Conservation (phyloP, 441 rosid genomes). For the Jatropha multifida region DNA sequence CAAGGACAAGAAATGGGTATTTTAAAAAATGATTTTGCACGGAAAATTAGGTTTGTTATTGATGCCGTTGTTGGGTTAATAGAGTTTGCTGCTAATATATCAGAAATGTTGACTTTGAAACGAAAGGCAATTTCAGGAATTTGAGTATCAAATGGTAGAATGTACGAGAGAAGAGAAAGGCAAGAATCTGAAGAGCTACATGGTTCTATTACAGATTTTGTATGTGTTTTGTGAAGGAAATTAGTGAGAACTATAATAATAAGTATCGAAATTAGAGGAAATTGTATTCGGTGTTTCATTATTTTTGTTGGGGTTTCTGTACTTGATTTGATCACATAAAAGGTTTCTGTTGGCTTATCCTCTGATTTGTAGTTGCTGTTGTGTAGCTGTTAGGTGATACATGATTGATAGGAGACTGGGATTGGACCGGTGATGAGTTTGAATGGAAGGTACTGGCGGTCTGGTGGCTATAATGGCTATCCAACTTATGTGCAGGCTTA, state of each 20-base stretch:
- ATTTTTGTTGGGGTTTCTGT: neutral
- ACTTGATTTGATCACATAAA: neutral
- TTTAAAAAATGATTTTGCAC: slow-evolving; percentile 9
- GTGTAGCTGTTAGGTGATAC: too few relatives aligned
- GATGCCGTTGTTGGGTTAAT: neutral
- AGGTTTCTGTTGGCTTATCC: too few relatives aligned
- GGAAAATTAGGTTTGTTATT: slow-evolving; percentile 8
- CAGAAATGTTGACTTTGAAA: slow-evolving; percentile 19
- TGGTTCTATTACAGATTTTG: slow-evolving; percentile 33
- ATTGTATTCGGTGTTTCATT: slow-evolving; percentile 3
- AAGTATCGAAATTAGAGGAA: neutral
- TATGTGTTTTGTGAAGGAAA: neutral
- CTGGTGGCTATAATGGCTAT: too few relatives aligned
- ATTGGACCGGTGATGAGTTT: too few relatives aligned
- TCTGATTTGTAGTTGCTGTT: too few relatives aligned
- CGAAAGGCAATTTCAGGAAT: slow-evolving; percentile 28
- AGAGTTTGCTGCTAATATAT: slow-evolving; percentile 26
- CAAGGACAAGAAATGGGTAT: slow-evolving; percentile 35
- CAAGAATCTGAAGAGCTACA: slow-evolving; percentile 31
- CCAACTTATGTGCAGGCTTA: too few relatives aligned
- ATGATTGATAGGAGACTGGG: too few relatives aligned
- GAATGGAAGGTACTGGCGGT: too few relatives aligned
- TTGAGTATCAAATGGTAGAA: slow-evolving; percentile 23
- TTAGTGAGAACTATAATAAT: neutral
- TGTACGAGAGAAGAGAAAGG: slow-evolving; percentile 29